These are phyloP conservation scores for Penicillium sp. DNA, from an alignment of 2,329 filamentous ascomycete genomes.

Conservation along the genomic window DNA sequence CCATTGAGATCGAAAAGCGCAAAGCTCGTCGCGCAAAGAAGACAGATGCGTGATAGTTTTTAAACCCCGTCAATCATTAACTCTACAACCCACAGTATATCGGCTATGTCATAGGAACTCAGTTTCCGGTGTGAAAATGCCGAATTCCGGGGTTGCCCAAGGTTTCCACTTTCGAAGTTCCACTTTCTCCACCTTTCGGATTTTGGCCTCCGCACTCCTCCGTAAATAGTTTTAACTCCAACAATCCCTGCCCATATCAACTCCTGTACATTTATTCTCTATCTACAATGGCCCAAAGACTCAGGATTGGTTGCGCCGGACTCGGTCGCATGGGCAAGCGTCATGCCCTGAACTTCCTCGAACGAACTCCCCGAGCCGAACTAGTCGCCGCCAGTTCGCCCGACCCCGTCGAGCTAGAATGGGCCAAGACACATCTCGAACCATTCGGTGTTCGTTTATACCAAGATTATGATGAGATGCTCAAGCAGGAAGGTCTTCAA, in stretches of 20 bases:
- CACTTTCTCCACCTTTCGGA: conserved; percentile 11
- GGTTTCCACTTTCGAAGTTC: background rate
- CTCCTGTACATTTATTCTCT: background rate
- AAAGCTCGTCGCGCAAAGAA: conserved; percentile 31
- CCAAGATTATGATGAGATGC: conserved; percentile 57
- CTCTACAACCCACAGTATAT: background rate
- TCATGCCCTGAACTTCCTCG: conserved; percentile 51
- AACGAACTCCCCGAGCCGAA: conserved; percentile 49
- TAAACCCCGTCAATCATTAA: too few relatives aligned
- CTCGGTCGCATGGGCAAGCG: conserved; percentile 54
- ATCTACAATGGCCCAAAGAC: conserved; percentile 28
- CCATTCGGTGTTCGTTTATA: conserved; percentile 56
- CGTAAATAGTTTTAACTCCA: background rate
- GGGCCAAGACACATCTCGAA: conserved; percentile 53
- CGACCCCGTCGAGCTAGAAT: conserved; percentile 47
- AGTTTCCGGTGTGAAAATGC: conserved; percentile 16
- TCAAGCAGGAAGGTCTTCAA: conserved; percentile 55
- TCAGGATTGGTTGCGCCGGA: conserved; percentile 50
- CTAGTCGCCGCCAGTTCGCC: conserved; percentile 52
- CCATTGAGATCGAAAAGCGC: conserved; percentile 51
- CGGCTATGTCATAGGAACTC: conserved; percentile 11
- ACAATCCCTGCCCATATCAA: background rate
- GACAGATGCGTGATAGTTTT: conserved; percentile 2
- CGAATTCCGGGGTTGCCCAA: background rate
- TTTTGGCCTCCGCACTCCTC: conserved; percentile 17